Percentiles rank a stretch among this genome's conserved stretches.
phyloP scores from a whole-genome alignment of 1,139 yeast genomes.

The Zygoascus hellenicus region DNA sequence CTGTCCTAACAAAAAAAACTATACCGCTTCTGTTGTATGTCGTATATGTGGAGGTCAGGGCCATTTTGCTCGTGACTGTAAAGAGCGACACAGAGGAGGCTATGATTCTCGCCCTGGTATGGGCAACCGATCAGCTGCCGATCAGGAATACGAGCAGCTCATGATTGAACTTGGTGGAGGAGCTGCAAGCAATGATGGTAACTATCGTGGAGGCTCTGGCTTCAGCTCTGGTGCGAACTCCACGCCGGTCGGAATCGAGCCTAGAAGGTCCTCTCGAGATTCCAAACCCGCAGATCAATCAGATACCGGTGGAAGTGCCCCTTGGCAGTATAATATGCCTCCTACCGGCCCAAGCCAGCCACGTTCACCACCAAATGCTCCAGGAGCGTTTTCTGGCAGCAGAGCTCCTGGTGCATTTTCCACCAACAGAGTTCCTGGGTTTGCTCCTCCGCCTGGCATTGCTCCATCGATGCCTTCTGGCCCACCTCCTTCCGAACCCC shows the following conservation, averaged over 20 bases:
- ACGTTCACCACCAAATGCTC: neutral
- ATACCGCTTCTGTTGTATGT: conserved; percentile 61
- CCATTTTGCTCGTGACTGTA: conserved; percentile 86
- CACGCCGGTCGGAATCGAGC: conserved; percentile 6
- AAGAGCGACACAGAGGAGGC: conserved; percentile 30
- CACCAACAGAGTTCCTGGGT: conserved; percentile 13
- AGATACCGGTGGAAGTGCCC: conserved; percentile 9
- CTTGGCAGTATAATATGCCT: conserved; percentile 1
- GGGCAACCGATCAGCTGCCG: conserved; percentile 28
- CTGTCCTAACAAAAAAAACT: conserved; percentile 52
- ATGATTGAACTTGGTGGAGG: conserved; percentile 46
- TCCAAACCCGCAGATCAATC: conserved; percentile 1
- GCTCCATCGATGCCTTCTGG: conserved; percentile 14
- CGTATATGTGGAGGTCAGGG: conserved; percentile 75
- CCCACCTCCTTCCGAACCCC: conserved; percentile 18
- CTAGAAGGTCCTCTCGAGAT: neutral
- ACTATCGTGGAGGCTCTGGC: conserved; percentile 2
- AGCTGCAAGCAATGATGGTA: neutral
- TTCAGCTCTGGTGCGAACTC: conserved; percentile 12
- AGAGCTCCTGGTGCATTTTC: conserved; percentile 8
- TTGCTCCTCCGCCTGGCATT: conserved; percentile 5
- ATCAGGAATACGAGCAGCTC: conserved; percentile 46
- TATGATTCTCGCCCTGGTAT: conserved; percentile 15
- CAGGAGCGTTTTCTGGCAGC: neutral
- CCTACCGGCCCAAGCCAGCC: neutral